phyloP scores from a whole-genome alignment of 495 filamentous ascomycete species.

The Jackrogersella minutella region DNA sequence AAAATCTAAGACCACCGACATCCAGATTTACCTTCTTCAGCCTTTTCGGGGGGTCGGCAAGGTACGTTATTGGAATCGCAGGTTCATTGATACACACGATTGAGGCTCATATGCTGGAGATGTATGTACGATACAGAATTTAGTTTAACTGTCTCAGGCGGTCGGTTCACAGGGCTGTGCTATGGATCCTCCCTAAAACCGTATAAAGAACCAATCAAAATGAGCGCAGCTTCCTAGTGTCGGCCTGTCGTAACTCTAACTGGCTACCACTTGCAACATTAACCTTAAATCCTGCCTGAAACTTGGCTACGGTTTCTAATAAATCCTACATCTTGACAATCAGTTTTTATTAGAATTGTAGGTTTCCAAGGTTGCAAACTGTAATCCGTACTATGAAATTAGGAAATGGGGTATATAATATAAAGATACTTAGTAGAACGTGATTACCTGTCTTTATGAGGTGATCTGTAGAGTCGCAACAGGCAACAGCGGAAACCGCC shows the following conservation, averaged over 20 bases:
- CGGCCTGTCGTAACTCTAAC: not conserved
- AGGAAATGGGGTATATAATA: not conserved
- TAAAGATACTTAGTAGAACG: not conserved
- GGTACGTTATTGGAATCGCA: slow-evolving; percentile 6
- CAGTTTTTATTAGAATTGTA: not conserved
- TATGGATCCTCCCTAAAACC: not conserved
- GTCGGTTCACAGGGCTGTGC: slow-evolving; percentile 7
- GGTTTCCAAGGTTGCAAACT: no score
- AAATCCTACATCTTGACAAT: not conserved
- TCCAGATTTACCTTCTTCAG: slow-evolving; percentile 1
- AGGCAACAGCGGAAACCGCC: slow-evolving; percentile 1
- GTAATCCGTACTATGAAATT: not conserved
- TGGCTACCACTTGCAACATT: not conserved
- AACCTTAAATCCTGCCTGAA: not conserved
- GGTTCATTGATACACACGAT: not conserved
- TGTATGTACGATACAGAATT: not conserved
- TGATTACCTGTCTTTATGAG: not conserved
- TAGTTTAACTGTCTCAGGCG: no score
- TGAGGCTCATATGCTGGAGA: not conserved
- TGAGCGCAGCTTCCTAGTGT: not conserved
- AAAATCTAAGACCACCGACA: not conserved
- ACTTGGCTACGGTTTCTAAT: not conserved
- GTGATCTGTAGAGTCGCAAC: not conserved
- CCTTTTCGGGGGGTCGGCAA: not conserved
- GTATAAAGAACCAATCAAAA: not conserved